These are phyloP conservation scores for Phylloporus sp. DNA, from an alignment of 768 basidiomycete species.

Conservation along the genomic window DNA sequence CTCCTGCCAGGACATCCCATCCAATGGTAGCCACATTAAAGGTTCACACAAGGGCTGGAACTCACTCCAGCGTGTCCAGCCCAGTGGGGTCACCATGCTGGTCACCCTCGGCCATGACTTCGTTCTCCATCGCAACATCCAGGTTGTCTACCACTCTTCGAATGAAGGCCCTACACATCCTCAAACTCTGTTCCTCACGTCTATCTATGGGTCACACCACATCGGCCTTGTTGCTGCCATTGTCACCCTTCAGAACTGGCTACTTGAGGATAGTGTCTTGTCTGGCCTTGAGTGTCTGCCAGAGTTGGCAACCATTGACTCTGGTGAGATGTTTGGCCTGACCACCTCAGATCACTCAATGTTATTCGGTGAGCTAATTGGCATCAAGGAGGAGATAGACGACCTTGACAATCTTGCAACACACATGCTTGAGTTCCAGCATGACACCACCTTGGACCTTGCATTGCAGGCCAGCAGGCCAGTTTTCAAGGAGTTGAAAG, in stretches of 20 bases:
- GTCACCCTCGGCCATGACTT: constrained; percentile 16
- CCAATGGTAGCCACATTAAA: constrained; percentile 29
- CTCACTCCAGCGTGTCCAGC: constrained; percentile 11
- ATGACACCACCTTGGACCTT: background rate
- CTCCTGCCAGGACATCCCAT: constrained; percentile 13
- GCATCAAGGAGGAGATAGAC: background rate
- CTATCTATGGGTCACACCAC: background rate
- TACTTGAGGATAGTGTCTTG: background rate
- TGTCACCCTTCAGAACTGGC: background rate
- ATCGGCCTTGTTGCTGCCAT: background rate
- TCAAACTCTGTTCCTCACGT: background rate
- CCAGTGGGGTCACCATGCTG: constrained; percentile 23
- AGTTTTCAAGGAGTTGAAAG: background rate
- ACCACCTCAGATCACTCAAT: background rate
- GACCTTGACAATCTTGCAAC: background rate
- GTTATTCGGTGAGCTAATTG: background rate
- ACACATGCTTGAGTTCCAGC: background rate
- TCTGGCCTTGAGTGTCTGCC: background rate
- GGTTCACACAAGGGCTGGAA: constrained; percentile 31
- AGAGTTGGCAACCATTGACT: background rate
- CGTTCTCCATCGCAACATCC: constrained; percentile 20
- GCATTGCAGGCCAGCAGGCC: background rate
- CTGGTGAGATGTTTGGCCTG: background rate
- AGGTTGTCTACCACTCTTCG: background rate
- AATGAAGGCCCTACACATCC: background rate